These are phyloP conservation scores for Sarocladiaceae sp. DNA, from an alignment of 2,329 filamentous ascomycete species.

Conservation along the genomic window DNA sequence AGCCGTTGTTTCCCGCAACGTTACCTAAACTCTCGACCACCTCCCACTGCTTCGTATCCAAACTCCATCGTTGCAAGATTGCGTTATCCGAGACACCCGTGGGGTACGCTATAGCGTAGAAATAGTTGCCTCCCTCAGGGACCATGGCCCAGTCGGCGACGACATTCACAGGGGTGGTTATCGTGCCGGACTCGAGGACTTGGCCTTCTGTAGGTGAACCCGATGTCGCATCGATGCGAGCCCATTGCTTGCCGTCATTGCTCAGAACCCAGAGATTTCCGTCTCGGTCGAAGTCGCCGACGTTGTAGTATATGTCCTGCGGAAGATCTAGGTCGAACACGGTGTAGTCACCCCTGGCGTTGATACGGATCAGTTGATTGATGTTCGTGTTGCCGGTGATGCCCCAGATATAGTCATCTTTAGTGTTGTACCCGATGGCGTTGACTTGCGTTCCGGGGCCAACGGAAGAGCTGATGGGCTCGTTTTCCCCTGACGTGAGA, in stretches of 20 bases:
- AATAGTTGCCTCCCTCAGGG: background rate
- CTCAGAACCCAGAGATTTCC: background rate
- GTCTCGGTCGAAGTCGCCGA: background rate
- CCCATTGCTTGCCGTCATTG: background rate
- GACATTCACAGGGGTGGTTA: background rate
- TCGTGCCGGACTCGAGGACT: background rate
- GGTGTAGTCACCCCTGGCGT: background rate
- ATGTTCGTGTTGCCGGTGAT: no score
- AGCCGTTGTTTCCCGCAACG: background rate
- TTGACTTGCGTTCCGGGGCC: slow-evolving; percentile 1
- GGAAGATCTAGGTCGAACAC: background rate
- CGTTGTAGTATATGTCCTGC: background rate
- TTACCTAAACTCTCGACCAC: background rate
- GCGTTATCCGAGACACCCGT: background rate
- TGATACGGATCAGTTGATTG: background rate
- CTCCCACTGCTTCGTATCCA: background rate
- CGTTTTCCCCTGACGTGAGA: background rate
- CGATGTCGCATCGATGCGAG: background rate
- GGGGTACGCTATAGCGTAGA: background rate
- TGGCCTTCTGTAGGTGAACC: background rate
- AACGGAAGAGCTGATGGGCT: background rate
- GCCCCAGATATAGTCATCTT: background rate
- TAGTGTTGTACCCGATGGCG: slow-evolving; percentile 1
- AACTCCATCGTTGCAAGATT: background rate
- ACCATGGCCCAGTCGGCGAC: slow-evolving; percentile 1